phyloP scores from a whole-genome alignment of 768 basidiomycete genomes.

The Kwoniella dejecticola region DNA sequence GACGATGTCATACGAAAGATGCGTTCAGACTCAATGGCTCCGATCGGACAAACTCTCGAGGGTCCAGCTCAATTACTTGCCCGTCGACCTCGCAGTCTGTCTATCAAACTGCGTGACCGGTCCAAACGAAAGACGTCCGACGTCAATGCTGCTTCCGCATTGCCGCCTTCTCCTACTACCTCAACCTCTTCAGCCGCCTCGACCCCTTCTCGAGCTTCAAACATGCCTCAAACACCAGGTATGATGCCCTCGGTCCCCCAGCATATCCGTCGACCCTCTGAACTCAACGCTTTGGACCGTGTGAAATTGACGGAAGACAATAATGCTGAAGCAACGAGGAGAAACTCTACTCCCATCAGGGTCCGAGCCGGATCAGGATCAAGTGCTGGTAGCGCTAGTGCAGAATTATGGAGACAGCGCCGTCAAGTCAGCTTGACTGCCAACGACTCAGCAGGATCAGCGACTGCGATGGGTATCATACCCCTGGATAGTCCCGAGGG shows the following conservation, averaged over 20 bases:
- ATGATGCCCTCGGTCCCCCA: slow-evolving; percentile 32
- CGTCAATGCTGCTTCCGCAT: slow-evolving; percentile 54
- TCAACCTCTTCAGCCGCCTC: slow-evolving; percentile 90
- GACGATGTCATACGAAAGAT: slow-evolving; percentile 97
- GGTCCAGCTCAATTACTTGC: slow-evolving; percentile 14
- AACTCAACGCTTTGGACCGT: slow-evolving; percentile 79
- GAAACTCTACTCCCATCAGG: slow-evolving; percentile 71
- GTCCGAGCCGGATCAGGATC: slow-evolving; percentile 42
- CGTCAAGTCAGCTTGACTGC: slow-evolving; percentile 31
- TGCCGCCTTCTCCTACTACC: slow-evolving; percentile 86
- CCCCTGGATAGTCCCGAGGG: slow-evolving; percentile 35
- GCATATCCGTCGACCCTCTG: slow-evolving; percentile 75
- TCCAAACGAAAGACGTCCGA: slow-evolving; percentile 33
- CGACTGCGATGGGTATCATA: neutral
- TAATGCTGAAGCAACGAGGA: slow-evolving; percentile 61
- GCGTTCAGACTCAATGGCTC: slow-evolving; percentile 83
- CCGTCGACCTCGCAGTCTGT: slow-evolving; percentile 69
- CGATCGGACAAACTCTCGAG: slow-evolving; percentile 67
- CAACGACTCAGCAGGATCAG: neutral
- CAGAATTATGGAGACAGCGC: slow-evolving; percentile 45
- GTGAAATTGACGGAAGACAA: slow-evolving; percentile 77
- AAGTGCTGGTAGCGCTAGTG: slow-evolving; percentile 42
- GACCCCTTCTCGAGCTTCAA: slow-evolving; percentile 75
- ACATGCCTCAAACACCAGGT: slow-evolving; percentile 71
- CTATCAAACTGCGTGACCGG: slow-evolving; percentile 57